Conservation (phyloP, 805 yeast species). For the Millerozyma miso region DNA sequence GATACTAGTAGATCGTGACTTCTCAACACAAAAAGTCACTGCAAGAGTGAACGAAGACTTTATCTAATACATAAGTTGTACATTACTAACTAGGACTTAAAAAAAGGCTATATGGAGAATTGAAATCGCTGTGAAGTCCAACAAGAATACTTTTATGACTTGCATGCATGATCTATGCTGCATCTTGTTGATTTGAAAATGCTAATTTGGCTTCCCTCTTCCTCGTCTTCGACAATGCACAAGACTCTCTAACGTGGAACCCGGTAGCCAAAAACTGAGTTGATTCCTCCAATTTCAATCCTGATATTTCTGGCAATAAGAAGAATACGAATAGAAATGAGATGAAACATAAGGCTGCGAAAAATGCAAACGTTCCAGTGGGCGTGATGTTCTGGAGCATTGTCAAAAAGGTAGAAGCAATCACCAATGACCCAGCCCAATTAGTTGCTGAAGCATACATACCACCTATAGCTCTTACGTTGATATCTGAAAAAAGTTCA, state of each 20-base stretch:
- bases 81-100: not conserved
- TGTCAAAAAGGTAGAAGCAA: conserved; percentile 88
- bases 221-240: conserved; percentile 33
- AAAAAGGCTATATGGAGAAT: conserved; percentile 1
- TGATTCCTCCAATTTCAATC: conserved; percentile 87
- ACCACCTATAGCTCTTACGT: conserved; percentile 88
- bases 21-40: too few species aligned
- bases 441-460: conserved; percentile 89
- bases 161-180: not conserved
- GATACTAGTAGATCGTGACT: too few species aligned
- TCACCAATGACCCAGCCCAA: conserved; percentile 92
- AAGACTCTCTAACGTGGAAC: conserved; percentile 65
- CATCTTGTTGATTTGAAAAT: not conserved
- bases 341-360: conserved; percentile 74
- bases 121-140: not conserved
- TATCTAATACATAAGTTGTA: not conserved
- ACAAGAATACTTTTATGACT: not conserved
- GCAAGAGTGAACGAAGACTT: too few species aligned
- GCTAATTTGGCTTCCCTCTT: conserved; percentile 13
- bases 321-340: conserved; percentile 73
- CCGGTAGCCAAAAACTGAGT: conserved; percentile 79
- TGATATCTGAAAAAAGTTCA: conserved; percentile 84
- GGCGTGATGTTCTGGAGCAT: conserved; percentile 93
- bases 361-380: conserved; percentile 88
- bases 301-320: conserved; percentile 89